A percentile compares a stretch with the other conserved stretches of the same genome.
Evolutionary conservation across 208 protist genomes (phyloP).

Genomic region (Acanthamoeba rhysodes): DNA sequence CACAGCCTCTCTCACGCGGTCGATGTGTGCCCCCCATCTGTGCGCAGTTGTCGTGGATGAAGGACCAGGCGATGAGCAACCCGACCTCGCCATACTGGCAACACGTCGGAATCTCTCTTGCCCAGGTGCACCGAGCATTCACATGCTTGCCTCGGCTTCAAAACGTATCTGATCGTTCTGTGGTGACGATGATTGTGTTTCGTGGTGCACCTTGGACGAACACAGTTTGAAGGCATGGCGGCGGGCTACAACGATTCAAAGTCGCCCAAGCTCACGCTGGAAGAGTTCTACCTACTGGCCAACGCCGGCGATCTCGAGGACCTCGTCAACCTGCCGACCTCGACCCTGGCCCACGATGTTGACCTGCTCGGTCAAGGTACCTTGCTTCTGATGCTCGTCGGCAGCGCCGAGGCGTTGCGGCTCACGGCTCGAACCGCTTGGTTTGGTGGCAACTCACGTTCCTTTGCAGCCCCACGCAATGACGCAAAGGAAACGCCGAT

Average conservation of each 20-base stretch:
- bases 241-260: constrained; percentile 35
- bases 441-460: too few relatives aligned
- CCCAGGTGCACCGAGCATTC: background rate
- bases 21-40: background rate
- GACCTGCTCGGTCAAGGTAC: too few relatives aligned
- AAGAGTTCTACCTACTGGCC: constrained; percentile 53
- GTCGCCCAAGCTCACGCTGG: constrained; percentile 1
- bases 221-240: constrained; percentile 54
- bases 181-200: too few relatives aligned
- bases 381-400: too few relatives aligned
- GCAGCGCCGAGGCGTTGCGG: too few relatives aligned
- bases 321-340: constrained; percentile 40
- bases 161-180: too few relatives aligned
- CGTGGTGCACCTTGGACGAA: too few relatives aligned
- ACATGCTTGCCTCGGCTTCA: too few relatives aligned
- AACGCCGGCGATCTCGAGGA: constrained; percentile 69
- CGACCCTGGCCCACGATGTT: background rate
- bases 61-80: background rate
- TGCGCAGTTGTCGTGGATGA: constrained; percentile 4
- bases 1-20: background rate
- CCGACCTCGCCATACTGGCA: constrained; percentile 17
- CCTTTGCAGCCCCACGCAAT: too few relatives aligned
- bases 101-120: constrained; percentile 43
- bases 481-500: background rate
- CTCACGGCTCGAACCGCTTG: too few relatives aligned